These are phyloP conservation scores for Cordia subcordata DNA, from an alignment of 257 asterid species.

Conservation along the genomic window DNA sequence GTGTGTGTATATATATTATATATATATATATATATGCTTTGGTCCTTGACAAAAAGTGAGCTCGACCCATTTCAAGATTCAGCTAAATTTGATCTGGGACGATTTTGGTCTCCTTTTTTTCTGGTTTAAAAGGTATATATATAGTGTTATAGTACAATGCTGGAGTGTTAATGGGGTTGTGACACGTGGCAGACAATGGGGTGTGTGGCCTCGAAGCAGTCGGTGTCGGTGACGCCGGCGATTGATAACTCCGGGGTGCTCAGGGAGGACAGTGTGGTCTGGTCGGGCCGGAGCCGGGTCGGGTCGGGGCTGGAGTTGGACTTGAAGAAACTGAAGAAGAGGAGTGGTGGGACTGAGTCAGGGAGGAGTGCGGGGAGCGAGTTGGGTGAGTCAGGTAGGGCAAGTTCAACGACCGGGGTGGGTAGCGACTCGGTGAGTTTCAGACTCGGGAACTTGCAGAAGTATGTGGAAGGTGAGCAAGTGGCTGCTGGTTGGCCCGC, in stretches of 20 bases:
- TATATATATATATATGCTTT: conserved; percentile 11
- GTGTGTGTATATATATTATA: neutral
- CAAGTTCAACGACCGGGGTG: conserved; percentile 62
- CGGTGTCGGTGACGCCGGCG: conserved; percentile 78
- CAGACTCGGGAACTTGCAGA: conserved; percentile 76
- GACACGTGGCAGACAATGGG: conserved; percentile 54
- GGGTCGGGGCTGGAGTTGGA: conserved; percentile 75
- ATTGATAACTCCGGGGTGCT: conserved; percentile 68
- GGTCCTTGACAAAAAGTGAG: conserved; percentile 13
- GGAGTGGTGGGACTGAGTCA: conserved; percentile 51
- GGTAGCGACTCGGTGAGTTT: conserved; percentile 86
- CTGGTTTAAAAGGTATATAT: neutral
- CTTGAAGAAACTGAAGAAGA: conserved; percentile 83
- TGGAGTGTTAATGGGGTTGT: conserved; percentile 12
- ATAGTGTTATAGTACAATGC: neutral
- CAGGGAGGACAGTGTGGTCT: conserved; percentile 32
- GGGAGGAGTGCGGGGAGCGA: conserved; percentile 62
- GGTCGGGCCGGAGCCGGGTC: conserved; percentile 75
- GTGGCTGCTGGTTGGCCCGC: conserved; percentile 98
- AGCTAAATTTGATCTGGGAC: conserved; percentile 35
- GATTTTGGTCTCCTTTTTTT: conserved; percentile 29
- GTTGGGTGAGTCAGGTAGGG: conserved; percentile 73
- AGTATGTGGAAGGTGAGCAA: conserved; percentile 78
- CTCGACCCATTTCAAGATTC: conserved; percentile 50
- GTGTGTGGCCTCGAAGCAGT: conserved; percentile 83